Conservation (phyloP, 1,284 basidiomycete genomes). For the Schizophyllum commune region DNA sequence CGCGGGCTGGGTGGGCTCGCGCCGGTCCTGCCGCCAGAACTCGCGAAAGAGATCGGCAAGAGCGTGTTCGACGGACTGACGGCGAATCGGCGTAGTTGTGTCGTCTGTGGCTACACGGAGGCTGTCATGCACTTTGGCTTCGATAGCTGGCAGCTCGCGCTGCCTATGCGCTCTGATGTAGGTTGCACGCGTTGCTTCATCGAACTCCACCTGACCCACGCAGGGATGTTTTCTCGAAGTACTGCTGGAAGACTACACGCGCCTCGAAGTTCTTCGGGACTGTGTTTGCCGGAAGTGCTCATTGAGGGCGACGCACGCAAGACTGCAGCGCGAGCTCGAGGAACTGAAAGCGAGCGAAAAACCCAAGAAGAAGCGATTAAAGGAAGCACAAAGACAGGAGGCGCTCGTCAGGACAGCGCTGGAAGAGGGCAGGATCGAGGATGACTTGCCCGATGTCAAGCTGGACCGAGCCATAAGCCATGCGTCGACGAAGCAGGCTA, state of each 20-base stretch:
- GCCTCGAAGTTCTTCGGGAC: constrained; percentile 73
- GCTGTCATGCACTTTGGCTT: constrained; percentile 84
- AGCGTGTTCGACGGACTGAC: constrained; percentile 78
- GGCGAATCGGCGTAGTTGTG: constrained; percentile 75
- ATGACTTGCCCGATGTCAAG: constrained; percentile 68
- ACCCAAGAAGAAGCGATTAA: constrained; percentile 54
- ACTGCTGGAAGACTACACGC: constrained; percentile 80
- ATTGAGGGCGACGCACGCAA: constrained; percentile 58
- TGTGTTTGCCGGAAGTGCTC: constrained; percentile 82
- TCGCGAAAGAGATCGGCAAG: constrained; percentile 41
- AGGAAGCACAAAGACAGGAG: constrained; percentile 61
- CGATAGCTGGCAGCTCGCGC: constrained; percentile 72
- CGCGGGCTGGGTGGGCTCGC: constrained; percentile 55
- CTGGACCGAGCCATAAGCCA: constrained; percentile 67
- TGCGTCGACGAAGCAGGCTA: constrained; percentile 80
- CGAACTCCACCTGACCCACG: background rate
- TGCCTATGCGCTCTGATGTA: constrained; percentile 20
- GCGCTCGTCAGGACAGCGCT: constrained; percentile 53
- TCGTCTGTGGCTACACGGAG: constrained; percentile 80
- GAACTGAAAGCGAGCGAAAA: constrained; percentile 21
- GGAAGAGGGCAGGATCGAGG: constrained; percentile 71
- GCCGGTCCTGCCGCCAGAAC: constrained; percentile 18
- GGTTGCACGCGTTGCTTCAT: background rate
- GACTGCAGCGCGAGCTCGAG: constrained; percentile 52
- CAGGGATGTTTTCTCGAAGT: constrained; percentile 24